These are phyloP conservation scores for Cutaneotrichosporon sp. DNA, from an alignment of 1,284 basidiomycete genomes.

Conservation along the genomic window DNA sequence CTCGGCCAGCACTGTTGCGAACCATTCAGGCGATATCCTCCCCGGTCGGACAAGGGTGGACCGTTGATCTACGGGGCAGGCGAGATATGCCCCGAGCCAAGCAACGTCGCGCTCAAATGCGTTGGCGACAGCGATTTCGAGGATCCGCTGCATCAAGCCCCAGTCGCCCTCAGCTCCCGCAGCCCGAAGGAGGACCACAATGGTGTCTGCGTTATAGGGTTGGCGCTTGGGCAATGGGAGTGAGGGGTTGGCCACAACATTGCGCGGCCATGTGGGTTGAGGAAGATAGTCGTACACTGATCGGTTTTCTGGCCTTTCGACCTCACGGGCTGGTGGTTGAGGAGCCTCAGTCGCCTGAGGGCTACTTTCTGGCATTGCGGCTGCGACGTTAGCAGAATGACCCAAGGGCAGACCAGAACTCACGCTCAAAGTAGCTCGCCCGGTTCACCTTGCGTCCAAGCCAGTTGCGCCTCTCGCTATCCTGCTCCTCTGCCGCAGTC, in stretches of 20 bases:
- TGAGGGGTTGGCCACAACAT: neutral
- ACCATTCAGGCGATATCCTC: conserved; percentile 16
- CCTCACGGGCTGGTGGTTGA: too few species aligned
- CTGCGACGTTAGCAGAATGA: neutral
- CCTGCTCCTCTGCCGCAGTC: neutral
- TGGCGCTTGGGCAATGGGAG: neutral
- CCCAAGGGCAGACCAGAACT: too few species aligned
- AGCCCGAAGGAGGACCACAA: conserved; percentile 2
- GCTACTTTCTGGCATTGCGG: neutral
- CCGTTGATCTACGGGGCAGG: neutral
- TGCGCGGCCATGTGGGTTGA: neutral
- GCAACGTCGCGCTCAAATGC: neutral
- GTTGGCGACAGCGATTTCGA: conserved; percentile 6
- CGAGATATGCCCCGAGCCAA: conserved; percentile 13
- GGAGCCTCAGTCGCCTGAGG: neutral
- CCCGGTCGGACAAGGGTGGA: conserved; percentile 1
- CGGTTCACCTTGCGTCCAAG: conserved; percentile 1
- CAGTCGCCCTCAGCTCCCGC: neutral
- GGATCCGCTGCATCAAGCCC: conserved; percentile 7
- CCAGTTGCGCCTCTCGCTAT: conserved; percentile 7
- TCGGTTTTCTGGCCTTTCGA: too few species aligned
- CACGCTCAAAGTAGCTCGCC: neutral
- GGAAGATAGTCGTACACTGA: conserved; percentile 9
- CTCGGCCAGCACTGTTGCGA: conserved; percentile 4
- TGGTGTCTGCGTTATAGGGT: neutral